A percentile compares a stretch with the other conserved stretches of the same genome.
phyloP scores from a whole-genome alignment of 176 grass and related monocot genomes.

The Eremochloa ophiuroides region DNA sequence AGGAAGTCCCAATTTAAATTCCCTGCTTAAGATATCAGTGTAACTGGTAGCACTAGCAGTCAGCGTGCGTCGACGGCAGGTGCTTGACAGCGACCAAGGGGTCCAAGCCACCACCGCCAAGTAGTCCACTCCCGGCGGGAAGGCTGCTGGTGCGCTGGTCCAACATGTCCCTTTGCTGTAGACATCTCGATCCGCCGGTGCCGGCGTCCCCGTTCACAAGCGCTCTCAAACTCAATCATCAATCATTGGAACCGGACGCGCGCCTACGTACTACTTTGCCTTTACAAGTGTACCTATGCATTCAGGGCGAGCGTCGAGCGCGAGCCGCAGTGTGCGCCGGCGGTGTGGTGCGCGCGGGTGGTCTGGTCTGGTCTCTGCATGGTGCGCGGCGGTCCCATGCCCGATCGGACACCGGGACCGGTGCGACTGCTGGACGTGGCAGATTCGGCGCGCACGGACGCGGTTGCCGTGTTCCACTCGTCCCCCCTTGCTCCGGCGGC shows the following conservation, averaged over 20 bases:
- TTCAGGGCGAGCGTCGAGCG: background rate
- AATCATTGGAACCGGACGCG: conserved; percentile 14
- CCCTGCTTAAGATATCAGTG: conserved; percentile 2
- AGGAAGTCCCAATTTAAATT: background rate
- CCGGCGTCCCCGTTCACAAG: background rate
- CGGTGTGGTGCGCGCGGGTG: background rate
- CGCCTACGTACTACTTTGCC: background rate
- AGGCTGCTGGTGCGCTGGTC: background rate
- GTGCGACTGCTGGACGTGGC: conserved; percentile 1
- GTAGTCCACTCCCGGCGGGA: background rate
- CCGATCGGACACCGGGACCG: background rate
- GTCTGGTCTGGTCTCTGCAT: background rate
- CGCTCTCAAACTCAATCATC: background rate
- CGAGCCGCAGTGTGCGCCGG: background rate
- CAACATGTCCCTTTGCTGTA: background rate
- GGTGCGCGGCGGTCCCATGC: background rate
- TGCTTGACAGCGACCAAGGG: background rate
- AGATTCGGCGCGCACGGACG: background rate
- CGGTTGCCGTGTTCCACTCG: background rate
- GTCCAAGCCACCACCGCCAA: background rate
- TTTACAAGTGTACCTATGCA: conserved; percentile 15
- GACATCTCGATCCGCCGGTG: conserved; percentile 3
- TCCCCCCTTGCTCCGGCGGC: background rate
- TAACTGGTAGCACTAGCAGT: background rate
- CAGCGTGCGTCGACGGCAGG: background rate